Conservation (phyloP, 345 rosid genomes). For the Theobroma cacao region DNA sequence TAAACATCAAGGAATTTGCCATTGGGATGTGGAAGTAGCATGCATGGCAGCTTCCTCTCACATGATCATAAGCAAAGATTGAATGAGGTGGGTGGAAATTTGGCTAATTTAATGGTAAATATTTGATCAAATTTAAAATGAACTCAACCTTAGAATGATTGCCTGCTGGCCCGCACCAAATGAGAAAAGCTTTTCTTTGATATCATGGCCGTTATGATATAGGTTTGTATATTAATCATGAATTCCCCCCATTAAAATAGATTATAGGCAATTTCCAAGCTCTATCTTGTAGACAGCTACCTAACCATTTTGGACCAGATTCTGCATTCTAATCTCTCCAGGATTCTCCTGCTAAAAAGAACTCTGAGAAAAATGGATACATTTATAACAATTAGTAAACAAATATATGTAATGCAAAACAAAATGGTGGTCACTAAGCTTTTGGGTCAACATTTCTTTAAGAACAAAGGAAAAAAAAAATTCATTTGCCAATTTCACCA, state of each 20-base stretch:
- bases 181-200: background rate
- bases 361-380: background rate
- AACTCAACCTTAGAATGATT: constrained; percentile 7
- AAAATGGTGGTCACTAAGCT: background rate
- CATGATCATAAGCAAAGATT: background rate
- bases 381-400: background rate
- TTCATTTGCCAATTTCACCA: background rate
- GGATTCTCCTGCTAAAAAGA: background rate
- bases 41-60: background rate
- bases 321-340: constrained; percentile 6
- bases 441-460: background rate
- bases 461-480: background rate
- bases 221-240: background rate
- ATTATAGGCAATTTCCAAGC: background rate
- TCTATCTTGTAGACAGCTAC: constrained; percentile 10
- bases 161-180: background rate
- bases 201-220: background rate
- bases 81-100: background rate
- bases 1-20: too few relatives aligned
- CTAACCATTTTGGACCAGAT: constrained; percentile 23
- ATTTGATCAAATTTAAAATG: background rate
- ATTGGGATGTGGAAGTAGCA: background rate
- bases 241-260: background rate
- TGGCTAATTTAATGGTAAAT: background rate
- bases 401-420: background rate